These are phyloP conservation scores for Plenodomus lindquistii DNA, from an alignment of 2,329 filamentous ascomycete species.

Conservation along the genomic window DNA sequence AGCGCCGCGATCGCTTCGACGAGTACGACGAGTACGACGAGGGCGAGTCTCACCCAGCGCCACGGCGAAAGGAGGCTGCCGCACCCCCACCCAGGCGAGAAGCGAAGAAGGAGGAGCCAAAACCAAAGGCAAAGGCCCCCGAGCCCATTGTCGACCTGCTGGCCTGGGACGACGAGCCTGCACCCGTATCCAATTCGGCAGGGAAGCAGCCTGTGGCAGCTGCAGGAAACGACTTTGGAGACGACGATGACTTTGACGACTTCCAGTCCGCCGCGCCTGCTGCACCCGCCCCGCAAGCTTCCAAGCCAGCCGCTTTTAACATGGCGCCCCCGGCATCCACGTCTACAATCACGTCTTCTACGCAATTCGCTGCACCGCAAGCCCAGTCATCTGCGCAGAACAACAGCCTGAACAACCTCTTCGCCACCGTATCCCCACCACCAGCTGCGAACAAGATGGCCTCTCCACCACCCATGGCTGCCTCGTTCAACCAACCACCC, in stretches of 20 bases:
- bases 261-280: conserved; percentile 79
- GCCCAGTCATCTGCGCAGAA: conserved; percentile 83
- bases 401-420: conserved; percentile 77
- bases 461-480: conserved; percentile 53
- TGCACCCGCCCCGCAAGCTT: conserved; percentile 44
- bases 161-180: conserved; percentile 80
- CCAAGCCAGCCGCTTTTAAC: conserved; percentile 61
- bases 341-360: conserved; percentile 56
- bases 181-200: conserved; percentile 53
- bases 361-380: conserved; percentile 79
- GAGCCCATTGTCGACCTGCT: conserved; percentile 91
- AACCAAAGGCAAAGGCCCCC: conserved; percentile 73
- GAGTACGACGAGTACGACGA: conserved; percentile 98
- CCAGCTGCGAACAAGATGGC: conserved; percentile 56
- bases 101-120: conserved; percentile 70
- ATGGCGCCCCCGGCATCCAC: conserved; percentile 54
- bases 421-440: conserved; percentile 80
- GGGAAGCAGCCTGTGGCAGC: conserved; percentile 48
- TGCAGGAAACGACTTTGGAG: conserved; percentile 51
- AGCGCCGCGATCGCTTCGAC: conserved; percentile 78
- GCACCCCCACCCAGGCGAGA: conserved; percentile 43
- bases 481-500: conserved; percentile 49
- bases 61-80: conserved; percentile 56
- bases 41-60: conserved; percentile 56
- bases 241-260: conserved; percentile 95